Base-by-base conservation (phyloP, 73 alveolate species). In the Diophrys appendiculata region DNA sequence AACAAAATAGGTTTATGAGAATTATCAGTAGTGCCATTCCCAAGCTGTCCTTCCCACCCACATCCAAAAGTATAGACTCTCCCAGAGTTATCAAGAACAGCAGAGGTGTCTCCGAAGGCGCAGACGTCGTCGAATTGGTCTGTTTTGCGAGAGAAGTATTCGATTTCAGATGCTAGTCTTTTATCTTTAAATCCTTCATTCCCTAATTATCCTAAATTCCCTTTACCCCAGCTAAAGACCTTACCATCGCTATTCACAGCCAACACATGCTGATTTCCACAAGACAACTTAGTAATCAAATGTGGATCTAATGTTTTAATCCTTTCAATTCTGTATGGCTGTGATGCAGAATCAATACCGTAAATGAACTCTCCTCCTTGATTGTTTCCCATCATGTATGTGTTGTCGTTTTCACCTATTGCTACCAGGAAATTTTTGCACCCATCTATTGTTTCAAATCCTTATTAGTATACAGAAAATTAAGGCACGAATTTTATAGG, bases 101-200 rank as follows among this genome's bases (percentile, higher is more conserved):
- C 75, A 26, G 75, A 67, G 23, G 54, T 25, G 75, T 67, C 75
- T 24, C 75, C 75, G 29, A 67, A 67, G 1, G 75, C 75, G 30
- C 2, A 28, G 3, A 29, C 75, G 29, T 60, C 13, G 13, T 60
- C 30, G 29, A 60, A 14, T 3, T 25, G 18, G 18, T 43, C 60
- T 11, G 60, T 11, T 43, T 43, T 43, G 18, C 60, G 5, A 43
- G 5, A 43, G 18, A 43, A 43, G 60, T 11, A 43, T 11, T 43
- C 60, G 18, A 43, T 43, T 11, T 5, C n/a, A 5, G 71, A 25
- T 23, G 71, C 30, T 11, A 23, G 26, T 60, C 26, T 23, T 3
- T 23, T 23, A 25, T 60, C 71, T 29, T 23, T 25, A 25, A 60
- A 60, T n/a, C 30, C 71, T 25, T 25, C 71, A 60, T 23, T 60